Conservation (phyloP, 164 flowering plant species). For the Liriodendron chinense region DNA sequence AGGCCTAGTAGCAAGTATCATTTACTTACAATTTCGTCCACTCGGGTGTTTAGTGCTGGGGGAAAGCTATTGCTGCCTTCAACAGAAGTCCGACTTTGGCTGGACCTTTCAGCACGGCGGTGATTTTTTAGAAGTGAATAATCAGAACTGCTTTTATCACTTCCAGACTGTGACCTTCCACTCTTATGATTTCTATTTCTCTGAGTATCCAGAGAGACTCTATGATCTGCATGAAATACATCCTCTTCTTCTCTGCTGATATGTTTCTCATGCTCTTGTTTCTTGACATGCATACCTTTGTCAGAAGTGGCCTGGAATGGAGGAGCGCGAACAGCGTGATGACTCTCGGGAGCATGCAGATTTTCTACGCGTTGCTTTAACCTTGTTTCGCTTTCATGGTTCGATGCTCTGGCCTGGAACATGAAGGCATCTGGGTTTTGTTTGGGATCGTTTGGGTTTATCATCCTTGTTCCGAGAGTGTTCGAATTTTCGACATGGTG, state of each 20-base stretch:
- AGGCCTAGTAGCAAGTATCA: too few species aligned
- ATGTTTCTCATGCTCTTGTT: constrained; percentile 2
- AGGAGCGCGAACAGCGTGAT: constrained; percentile 3
- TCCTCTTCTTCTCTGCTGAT: constrained; percentile 6
- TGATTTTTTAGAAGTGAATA: constrained; percentile 26
- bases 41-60: constrained; percentile 16
- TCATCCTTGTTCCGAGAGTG: constrained; percentile 18
- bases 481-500: neutral
- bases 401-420: neutral
- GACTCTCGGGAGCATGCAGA: neutral
- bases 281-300: constrained; percentile 5
- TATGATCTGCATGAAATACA: neutral
- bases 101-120: constrained; percentile 21
- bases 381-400: neutral
- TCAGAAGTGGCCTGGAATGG: constrained; percentile 8
- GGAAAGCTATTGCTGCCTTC: constrained; percentile 20
- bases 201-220: neutral
- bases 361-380: neutral
- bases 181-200: constrained; percentile 20
- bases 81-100: constrained; percentile 15
- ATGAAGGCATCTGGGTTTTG: constrained; percentile 56
- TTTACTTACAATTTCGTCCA: constrained; percentile 34
- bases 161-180: constrained; percentile 27
- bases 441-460: constrained; percentile 70
- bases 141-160: constrained; percentile 32